These are phyloP conservation scores for Podaxis sp. DNA, from an alignment of 768 basidiomycete genomes.

Conservation along the genomic window DNA sequence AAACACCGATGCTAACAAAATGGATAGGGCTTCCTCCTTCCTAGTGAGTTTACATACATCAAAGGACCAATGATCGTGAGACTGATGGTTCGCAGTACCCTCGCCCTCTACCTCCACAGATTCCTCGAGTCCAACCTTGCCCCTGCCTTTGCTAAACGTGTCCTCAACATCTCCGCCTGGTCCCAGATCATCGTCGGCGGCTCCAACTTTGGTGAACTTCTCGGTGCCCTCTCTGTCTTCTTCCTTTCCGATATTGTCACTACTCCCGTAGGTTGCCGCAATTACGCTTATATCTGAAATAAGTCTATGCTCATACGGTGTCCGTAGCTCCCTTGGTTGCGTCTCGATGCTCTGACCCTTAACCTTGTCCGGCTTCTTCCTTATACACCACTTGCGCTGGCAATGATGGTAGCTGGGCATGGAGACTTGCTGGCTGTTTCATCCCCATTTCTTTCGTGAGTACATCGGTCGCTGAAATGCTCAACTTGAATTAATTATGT, in stretches of 20 bases:
- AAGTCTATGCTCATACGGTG: not conserved
- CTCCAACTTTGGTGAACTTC: conserved; percentile 30
- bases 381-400: conserved; percentile 18
- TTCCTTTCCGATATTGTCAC: conserved; percentile 25
- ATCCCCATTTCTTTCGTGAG: conserved; percentile 27
- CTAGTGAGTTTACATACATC: conserved; percentile 18
- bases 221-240: conserved; percentile 25
- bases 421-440: conserved; percentile 27
- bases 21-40: conserved; percentile 22
- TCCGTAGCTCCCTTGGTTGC: conserved; percentile 24
- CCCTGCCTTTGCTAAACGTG: conserved; percentile 25
- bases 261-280: conserved; percentile 15
- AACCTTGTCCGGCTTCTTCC: conserved; percentile 29
- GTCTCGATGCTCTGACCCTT: conserved; percentile 24
- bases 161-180: conserved; percentile 26
- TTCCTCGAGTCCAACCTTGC: conserved; percentile 25
- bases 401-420: conserved; percentile 24
- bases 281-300: not conserved
- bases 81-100: conserved; percentile 14
- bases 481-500: not conserved
- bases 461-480: not conserved
- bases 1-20: not conserved
- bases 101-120: conserved; percentile 27
- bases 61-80: too few relatives aligned
- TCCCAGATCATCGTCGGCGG: conserved; percentile 30